Conservation (phyloP, 768 basidiomycete species). For the Leccinellum luteum region DNA sequence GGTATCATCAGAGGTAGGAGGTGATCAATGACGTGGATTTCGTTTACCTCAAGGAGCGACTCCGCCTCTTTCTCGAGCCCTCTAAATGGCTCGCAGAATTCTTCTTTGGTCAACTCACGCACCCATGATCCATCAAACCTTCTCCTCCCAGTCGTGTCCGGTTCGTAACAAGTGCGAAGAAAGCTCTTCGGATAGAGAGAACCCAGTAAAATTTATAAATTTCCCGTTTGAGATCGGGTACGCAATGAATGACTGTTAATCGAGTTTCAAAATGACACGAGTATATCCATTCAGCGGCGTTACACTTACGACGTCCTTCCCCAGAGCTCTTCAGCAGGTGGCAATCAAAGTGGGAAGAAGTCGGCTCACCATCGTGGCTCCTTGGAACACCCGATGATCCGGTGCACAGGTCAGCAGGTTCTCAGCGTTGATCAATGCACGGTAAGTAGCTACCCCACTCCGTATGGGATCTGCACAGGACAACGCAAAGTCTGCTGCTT, state of each 20-base stretch:
- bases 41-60: constrained; percentile 48
- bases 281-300: background rate
- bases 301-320: constrained; percentile 43
- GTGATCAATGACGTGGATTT: constrained; percentile 5
- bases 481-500: constrained; percentile 41
- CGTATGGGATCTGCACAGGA: constrained; percentile 51
- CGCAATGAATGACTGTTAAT: constrained; percentile 51
- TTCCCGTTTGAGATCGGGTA: constrained; percentile 61
- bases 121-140: constrained; percentile 45
- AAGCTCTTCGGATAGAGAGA: constrained; percentile 48
- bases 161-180: constrained; percentile 44
- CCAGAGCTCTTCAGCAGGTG: constrained; percentile 28
- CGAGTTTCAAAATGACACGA: background rate
- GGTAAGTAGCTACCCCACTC: constrained; percentile 60
- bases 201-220: constrained; percentile 62
- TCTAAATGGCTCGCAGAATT: constrained; percentile 44
- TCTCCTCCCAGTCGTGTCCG: constrained; percentile 11
- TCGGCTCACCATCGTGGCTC: constrained; percentile 45
- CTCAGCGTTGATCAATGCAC: constrained; percentile 55
- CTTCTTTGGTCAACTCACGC: constrained; percentile 40
- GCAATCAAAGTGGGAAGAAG: background rate
- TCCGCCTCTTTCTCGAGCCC: constrained; percentile 62
- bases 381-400: constrained; percentile 45
- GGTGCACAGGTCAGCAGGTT: constrained; percentile 41
- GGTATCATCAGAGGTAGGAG: constrained; percentile 1